Conservation (phyloP, 208 protist genomes). For the Wallacemonas rigidus region DNA sequence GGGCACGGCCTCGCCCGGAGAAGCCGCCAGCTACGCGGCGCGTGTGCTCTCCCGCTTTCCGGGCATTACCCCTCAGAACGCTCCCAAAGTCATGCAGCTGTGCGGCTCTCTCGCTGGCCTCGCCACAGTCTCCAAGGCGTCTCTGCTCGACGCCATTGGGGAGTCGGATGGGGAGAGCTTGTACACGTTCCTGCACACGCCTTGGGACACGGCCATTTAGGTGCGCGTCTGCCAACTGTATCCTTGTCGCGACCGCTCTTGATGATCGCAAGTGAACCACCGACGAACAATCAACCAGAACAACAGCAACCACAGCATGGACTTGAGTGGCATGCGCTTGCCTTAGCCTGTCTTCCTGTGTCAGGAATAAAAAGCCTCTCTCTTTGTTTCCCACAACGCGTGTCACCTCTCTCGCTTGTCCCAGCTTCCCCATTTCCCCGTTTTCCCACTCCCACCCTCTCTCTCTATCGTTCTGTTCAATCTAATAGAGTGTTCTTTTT, state of each 20-base stretch:
- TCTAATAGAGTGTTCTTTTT: too few relatives aligned
- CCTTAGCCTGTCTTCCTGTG: too few relatives aligned
- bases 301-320: too few relatives aligned
- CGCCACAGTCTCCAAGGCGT: slow-evolving; percentile 59
- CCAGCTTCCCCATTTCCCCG: too few relatives aligned
- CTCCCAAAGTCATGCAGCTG: slow-evolving; percentile 59
- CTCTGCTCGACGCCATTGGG: slow-evolving; percentile 56
- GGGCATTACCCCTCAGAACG: slow-evolving; percentile 66
- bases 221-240: background rate
- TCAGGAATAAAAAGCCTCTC: too few relatives aligned
- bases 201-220: slow-evolving; percentile 27
- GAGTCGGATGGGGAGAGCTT: slow-evolving; percentile 46
- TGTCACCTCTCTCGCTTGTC: too few relatives aligned
- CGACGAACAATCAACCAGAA: too few relatives aligned
- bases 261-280: background rate
- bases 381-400: too few relatives aligned
- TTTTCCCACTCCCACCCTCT: too few relatives aligned
- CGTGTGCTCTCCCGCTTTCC: slow-evolving; percentile 79
- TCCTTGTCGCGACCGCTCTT: background rate
- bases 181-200: slow-evolving; percentile 66
- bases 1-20: slow-evolving; percentile 15
- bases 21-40: slow-evolving; percentile 41
- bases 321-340: too few relatives aligned
- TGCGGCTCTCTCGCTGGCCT: slow-evolving; percentile 78
- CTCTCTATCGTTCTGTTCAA: too few relatives aligned